These are phyloP conservation scores for Pulveroboletus ravenelii DNA, from an alignment of 768 basidiomycete genomes.

Conservation along the genomic window DNA sequence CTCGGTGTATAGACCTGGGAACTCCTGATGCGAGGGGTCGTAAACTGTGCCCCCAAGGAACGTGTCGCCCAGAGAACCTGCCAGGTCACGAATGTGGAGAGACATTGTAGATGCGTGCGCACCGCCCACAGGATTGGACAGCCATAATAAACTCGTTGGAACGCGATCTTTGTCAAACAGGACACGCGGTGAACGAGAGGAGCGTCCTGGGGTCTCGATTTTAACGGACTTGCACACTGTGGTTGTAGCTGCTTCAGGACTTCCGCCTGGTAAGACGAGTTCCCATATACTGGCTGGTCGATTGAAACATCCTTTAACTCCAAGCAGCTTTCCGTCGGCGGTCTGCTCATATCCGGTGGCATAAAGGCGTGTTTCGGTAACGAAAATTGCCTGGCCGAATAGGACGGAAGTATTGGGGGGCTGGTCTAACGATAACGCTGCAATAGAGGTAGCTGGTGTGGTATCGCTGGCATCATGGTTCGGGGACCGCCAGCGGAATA, in stretches of 20 bases:
- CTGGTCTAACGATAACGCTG: slow-evolving; percentile 12
- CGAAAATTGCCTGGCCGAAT: slow-evolving; percentile 57
- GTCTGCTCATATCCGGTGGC: slow-evolving; percentile 61
- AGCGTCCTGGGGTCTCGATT: slow-evolving; percentile 40
- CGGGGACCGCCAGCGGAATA: slow-evolving; percentile 44
- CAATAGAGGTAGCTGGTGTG: slow-evolving; percentile 5
- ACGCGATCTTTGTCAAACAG: slow-evolving; percentile 22
- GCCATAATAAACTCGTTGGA: slow-evolving; percentile 41
- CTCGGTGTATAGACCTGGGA: slow-evolving; percentile 62
- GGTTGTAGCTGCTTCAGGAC: slow-evolving; percentile 1
- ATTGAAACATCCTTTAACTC: slow-evolving; percentile 57
- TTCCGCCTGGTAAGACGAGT: slow-evolving; percentile 29
- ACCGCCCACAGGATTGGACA: slow-evolving; percentile 53
- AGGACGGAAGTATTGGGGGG: slow-evolving; percentile 24
- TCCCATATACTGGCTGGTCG: slow-evolving; percentile 56
- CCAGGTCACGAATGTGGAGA: slow-evolving; percentile 43
- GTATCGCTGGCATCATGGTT: neutral
- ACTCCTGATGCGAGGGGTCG: slow-evolving; percentile 36
- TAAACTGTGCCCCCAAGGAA: slow-evolving; percentile 41
- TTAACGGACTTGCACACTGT: slow-evolving; percentile 19
- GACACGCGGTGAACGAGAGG: slow-evolving; percentile 59
- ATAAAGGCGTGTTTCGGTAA: slow-evolving; percentile 39
- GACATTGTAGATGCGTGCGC: slow-evolving; percentile 54
- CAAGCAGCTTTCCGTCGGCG: slow-evolving; percentile 53
- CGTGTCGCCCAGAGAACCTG: slow-evolving; percentile 1